These are phyloP conservation scores for Cardiospermum halicacabum DNA, from an alignment of 345 rosid species.

Conservation along the genomic window DNA sequence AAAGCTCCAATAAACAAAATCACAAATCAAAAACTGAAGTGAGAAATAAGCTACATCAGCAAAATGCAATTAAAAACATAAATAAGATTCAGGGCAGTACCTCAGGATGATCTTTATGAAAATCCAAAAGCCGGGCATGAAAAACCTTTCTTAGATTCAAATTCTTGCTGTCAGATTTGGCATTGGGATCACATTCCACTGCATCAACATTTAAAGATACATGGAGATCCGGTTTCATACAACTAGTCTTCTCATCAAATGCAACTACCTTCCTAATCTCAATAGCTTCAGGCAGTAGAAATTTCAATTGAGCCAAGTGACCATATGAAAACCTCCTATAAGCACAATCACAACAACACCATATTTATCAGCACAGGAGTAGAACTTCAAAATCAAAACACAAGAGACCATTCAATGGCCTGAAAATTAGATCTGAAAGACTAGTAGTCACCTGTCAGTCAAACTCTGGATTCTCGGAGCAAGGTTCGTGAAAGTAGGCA, in stretches of 20 bases:
- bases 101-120: conserved; percentile 60
- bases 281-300: conserved; percentile 72
- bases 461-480: conserved; percentile 50
- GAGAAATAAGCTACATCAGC: conserved; percentile 1
- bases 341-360: too few species aligned
- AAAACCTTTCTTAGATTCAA: conserved; percentile 54
- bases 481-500: conserved; percentile 49
- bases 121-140: conserved; percentile 48
- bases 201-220: conserved; percentile 50
- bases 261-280: conserved; percentile 52
- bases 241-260: conserved; percentile 60
- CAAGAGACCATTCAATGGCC: neutral
- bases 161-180: conserved; percentile 37
- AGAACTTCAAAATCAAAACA: too few species aligned
- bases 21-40: neutral
- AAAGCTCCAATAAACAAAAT: neutral
- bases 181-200: conserved; percentile 27
- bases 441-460: conserved; percentile 55
- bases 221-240: conserved; percentile 83
- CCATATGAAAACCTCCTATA: conserved; percentile 68
- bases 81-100: too few species aligned
- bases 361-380: too few species aligned
- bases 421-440: neutral
- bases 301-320: conserved; percentile 74
- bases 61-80: neutral